These are phyloP conservation scores for Musa itinerans DNA, from an alignment of 176 grass and related monocot species.

Conservation along the genomic window DNA sequence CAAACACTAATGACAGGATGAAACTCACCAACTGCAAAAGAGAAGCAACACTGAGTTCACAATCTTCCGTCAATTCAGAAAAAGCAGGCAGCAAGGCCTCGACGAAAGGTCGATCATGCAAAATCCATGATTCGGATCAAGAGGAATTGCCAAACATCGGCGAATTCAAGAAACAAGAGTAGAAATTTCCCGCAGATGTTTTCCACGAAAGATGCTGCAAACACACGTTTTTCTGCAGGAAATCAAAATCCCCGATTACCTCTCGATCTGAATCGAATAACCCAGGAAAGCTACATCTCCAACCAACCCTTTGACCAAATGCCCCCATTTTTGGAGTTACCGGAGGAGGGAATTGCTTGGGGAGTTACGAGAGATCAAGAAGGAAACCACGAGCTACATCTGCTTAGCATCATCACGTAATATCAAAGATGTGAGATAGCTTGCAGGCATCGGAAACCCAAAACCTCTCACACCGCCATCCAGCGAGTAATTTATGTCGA, in stretches of 20 bases:
- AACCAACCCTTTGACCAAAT: too few relatives aligned
- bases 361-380: too few relatives aligned
- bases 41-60: conserved; percentile 20
- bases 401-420: too few relatives aligned
- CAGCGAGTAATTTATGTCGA: too few relatives aligned
- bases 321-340: too few relatives aligned
- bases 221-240: neutral
- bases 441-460: too few relatives aligned
- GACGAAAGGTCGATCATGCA: neutral
- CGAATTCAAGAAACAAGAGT: neutral
- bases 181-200: neutral
- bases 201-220: neutral
- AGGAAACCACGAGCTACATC: too few relatives aligned
- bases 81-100: neutral
- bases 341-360: too few relatives aligned
- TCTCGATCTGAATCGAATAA: too few relatives aligned
- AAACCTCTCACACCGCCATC: too few relatives aligned
- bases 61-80: conserved; percentile 22
- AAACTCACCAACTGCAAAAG: conserved; percentile 11
- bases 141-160: neutral
- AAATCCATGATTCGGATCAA: conserved; percentile 4
- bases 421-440: too few relatives aligned
- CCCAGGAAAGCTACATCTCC: too few relatives aligned
- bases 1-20: conserved; percentile 8
- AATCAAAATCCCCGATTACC: neutral